A percentile compares a stretch with the other conserved stretches of the same genome.
Conservation (phyloP, 768 basidiomycete species). For the Suillus subaureus region DNA sequence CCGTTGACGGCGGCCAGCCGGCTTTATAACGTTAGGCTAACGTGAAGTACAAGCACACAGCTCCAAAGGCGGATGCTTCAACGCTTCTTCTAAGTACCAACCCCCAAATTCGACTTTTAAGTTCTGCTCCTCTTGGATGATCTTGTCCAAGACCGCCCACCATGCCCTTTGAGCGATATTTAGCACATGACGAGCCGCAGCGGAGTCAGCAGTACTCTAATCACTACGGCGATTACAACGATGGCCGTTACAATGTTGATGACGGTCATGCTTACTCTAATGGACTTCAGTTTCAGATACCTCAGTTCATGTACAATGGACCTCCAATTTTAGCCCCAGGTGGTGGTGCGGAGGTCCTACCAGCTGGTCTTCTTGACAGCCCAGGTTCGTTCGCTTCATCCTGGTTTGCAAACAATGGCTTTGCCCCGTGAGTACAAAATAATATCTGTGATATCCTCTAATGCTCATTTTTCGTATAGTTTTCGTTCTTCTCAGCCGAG, state of each 20-base stretch:
- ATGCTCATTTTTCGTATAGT: slow-evolving; percentile 23
- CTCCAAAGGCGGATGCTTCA: slow-evolving; percentile 1
- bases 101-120: background rate
- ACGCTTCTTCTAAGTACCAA: background rate
- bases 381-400: slow-evolving; percentile 35
- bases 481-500: slow-evolving; percentile 25
- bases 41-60: background rate
- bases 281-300: slow-evolving; percentile 59
- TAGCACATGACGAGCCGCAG: slow-evolving; percentile 27
- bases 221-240: slow-evolving; percentile 15
- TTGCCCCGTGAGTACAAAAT: slow-evolving; percentile 29
- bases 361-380: slow-evolving; percentile 40
- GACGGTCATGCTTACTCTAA: slow-evolving; percentile 18
- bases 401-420: slow-evolving; percentile 56
- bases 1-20: slow-evolving; percentile 3
- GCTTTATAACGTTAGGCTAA: slow-evolving; percentile 3
- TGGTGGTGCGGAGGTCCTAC: slow-evolving; percentile 76
- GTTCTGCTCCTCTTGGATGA: slow-evolving; percentile 3
- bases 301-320: slow-evolving; percentile 60
- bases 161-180: slow-evolving; percentile 48
- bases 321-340: slow-evolving; percentile 66
- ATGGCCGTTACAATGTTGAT: slow-evolving; percentile 15
- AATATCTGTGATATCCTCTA: background rate
- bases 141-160: slow-evolving; percentile 7
- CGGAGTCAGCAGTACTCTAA: slow-evolving; percentile 12